Conservation (phyloP, 345 rosid species). For the Linum lewisii region DNA sequence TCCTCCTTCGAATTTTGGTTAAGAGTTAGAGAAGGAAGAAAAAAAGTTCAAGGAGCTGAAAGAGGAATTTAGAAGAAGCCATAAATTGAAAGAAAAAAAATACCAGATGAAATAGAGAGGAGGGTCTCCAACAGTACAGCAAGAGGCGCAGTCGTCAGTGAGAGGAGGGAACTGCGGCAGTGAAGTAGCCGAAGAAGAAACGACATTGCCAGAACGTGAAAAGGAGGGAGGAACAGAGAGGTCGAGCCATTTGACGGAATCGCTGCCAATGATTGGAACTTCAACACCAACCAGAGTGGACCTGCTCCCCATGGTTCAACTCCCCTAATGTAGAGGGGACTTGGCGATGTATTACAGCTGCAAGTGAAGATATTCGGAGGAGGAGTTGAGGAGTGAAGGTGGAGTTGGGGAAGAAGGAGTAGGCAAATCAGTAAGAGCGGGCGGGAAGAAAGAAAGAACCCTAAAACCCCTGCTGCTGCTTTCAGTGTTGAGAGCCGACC, state of each 20-base stretch:
- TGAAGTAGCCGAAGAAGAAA: background rate
- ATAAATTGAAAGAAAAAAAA: background rate
- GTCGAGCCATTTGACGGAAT: conserved; percentile 57
- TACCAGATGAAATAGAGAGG: conserved; percentile 45
- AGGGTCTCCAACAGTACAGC: conserved; percentile 33
- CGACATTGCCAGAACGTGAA: conserved; percentile 4
- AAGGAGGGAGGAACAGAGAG: conserved; percentile 26
- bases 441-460: background rate
- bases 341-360: too few species aligned
- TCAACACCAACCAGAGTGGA: conserved; percentile 46
- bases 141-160: conserved; percentile 47
- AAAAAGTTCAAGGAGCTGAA: background rate
- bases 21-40: background rate
- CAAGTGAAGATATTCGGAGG: background rate
- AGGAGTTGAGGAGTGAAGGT: background rate
- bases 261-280: conserved; percentile 60
- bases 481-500: background rate
- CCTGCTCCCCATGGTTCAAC: conserved; percentile 7
- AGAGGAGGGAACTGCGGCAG: conserved; percentile 26
- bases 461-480: background rate
- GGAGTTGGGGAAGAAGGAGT: too few species aligned
- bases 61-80: background rate
- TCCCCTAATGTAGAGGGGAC: background rate
- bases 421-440: background rate
- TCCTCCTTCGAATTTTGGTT: conserved; percentile 32